phyloP scores from a whole-genome alignment of 1,139 yeast genomes.

The Pichia sp. region DNA sequence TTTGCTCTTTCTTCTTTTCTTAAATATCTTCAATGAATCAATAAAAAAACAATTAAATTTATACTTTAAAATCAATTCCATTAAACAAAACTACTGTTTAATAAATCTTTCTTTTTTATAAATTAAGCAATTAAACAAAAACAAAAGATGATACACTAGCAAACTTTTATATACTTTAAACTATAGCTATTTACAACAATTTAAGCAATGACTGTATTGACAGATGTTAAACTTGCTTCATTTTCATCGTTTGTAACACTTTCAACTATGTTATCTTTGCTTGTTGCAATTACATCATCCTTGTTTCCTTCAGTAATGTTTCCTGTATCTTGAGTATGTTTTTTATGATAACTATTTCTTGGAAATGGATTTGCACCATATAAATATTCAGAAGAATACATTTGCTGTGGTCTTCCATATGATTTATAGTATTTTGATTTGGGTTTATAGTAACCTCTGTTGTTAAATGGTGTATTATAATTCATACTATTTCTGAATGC shows the following conservation, averaged over 20 bases:
- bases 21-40: slow-evolving; percentile 7
- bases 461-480: not conserved
- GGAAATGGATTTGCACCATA: slow-evolving; percentile 17
- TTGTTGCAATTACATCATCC: not conserved
- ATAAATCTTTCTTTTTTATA: not conserved
- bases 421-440: not conserved
- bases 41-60: not conserved
- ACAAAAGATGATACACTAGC: not conserved
- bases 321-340: not conserved
- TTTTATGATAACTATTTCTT: not conserved
- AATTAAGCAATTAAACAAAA: not conserved
- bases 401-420: not conserved
- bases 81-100: not conserved
- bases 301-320: not conserved
- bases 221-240: slow-evolving; percentile 2
- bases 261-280: not conserved
- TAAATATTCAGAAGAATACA: not conserved
- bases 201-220: slow-evolving; percentile 2
- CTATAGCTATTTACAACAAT: too few relatives aligned
- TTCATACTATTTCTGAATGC: slow-evolving; percentile 4
- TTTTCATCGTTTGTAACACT: not conserved
- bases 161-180: not conserved
- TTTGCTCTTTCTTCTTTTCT: slow-evolving; percentile 14
- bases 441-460: not conserved
- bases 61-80: not conserved